These are phyloP conservation scores for Colletotrichum filicis DNA, from an alignment of 2,329 filamentous ascomycete genomes.

Conservation along the genomic window DNA sequence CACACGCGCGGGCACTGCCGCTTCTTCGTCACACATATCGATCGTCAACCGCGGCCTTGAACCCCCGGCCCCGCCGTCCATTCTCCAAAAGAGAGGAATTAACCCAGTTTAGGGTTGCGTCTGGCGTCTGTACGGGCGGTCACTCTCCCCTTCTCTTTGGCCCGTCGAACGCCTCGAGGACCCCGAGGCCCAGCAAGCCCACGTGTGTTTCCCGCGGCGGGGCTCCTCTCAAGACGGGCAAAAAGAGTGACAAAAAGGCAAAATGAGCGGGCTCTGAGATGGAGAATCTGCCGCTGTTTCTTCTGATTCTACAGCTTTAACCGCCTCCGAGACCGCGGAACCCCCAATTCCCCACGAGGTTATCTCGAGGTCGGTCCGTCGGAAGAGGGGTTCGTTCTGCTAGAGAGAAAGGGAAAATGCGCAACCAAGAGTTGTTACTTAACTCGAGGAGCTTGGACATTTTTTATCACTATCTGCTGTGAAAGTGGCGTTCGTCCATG, in stretches of 20 bases:
- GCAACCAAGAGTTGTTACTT: neutral
- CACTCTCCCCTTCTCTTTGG: neutral
- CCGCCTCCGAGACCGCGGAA: neutral
- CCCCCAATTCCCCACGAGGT: neutral
- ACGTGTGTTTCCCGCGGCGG: neutral
- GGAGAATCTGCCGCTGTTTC: neutral
- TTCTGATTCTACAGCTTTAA: conserved; percentile 3
- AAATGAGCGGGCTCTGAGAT: neutral
- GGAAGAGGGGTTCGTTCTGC: neutral
- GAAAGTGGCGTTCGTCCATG: neutral
- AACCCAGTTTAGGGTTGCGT: too few species aligned
- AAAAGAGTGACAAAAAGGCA: neutral
- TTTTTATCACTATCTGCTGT: neutral
- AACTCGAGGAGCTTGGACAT: neutral
- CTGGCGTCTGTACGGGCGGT: neutral
- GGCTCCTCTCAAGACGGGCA: neutral
- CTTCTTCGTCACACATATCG: neutral
- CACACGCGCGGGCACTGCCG: neutral
- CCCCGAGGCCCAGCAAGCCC: neutral
- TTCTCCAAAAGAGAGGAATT: neutral
- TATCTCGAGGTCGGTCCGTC: neutral
- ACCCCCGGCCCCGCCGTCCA: neutral
- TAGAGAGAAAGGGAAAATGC: neutral
- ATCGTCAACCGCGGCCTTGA: neutral
- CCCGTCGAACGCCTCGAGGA: neutral